phyloP scores from a whole-genome alignment of 2,329 filamentous ascomycete genomes.

The Nemania sp. region DNA sequence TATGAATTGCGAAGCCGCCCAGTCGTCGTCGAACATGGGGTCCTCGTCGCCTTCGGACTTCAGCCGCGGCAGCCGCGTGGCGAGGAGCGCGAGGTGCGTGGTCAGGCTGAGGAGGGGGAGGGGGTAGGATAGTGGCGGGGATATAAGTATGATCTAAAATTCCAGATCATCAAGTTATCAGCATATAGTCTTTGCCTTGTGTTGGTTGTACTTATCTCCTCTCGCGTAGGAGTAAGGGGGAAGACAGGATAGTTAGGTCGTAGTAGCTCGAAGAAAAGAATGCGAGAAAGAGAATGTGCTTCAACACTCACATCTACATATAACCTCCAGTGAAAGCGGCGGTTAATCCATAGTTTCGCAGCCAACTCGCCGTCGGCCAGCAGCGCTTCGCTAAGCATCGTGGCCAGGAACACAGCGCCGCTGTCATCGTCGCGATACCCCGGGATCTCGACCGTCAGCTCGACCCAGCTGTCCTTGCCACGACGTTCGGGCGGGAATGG shows the following conservation, averaged over 20 bases:
- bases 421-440: constrained; percentile 90
- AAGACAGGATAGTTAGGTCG: neutral
- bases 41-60: constrained; percentile 93
- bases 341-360: constrained; percentile 81
- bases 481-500: constrained; percentile 34
- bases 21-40: constrained; percentile 97
- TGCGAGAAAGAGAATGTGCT: neutral
- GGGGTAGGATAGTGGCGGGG: constrained; percentile 89
- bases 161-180: neutral
- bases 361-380: constrained; percentile 71
- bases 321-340: constrained; percentile 92
- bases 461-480: constrained; percentile 73
- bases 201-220: neutral
- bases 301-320: constrained; percentile 79
- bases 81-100: constrained; percentile 88
- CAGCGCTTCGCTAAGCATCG: constrained; percentile 87
- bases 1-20: constrained; percentile 78
- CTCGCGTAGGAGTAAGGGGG: neutral
- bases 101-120: constrained; percentile 90
- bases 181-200: neutral
- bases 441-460: constrained; percentile 89
- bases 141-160: constrained; percentile 81
- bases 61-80: constrained; percentile 79
- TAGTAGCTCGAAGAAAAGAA: neutral
- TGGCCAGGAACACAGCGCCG: constrained; percentile 80